Conservation (phyloP, 805 yeast genomes). For the Kodamaea kakaduensis region DNA sequence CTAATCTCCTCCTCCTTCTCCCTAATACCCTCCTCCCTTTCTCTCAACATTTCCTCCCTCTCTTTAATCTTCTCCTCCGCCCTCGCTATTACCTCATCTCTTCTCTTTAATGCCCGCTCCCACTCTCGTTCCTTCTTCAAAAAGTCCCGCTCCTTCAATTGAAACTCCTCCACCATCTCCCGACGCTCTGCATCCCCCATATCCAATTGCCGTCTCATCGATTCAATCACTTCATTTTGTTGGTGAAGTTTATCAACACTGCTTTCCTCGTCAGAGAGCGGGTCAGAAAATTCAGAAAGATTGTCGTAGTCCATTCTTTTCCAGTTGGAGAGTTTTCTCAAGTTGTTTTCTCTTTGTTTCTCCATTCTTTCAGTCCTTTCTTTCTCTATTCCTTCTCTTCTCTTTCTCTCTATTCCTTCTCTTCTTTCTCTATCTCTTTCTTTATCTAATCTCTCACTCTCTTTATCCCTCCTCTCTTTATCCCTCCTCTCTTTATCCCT, state of each 20-base stretch:
- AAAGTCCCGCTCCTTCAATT: constrained; percentile 1
- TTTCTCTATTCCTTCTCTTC: too few species aligned
- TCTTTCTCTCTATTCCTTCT: too few species aligned
- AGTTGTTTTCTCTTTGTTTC: too few species aligned
- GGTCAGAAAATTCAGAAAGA: constrained; percentile 4
- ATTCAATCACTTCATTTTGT: constrained; percentile 13
- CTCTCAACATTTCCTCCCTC: constrained; percentile 1
- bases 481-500: too few species aligned
- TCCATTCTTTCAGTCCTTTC: too few species aligned
- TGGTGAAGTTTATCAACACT: background rate
- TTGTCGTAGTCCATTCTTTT: too few species aligned
- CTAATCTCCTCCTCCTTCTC: background rate
- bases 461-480: too few species aligned
- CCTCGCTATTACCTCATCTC: background rate
- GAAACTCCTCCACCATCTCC: constrained; percentile 6
- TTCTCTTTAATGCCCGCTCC: background rate
- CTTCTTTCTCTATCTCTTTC: too few species aligned
- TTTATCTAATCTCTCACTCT: too few species aligned
- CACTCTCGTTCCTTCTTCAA: background rate
- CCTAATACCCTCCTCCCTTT: background rate
- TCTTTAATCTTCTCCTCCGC: constrained; percentile 1
- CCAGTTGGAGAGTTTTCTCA: too few species aligned
- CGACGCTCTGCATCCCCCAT: constrained; percentile 4
- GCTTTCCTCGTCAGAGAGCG: constrained; percentile 1
- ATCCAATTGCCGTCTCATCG: constrained; percentile 9